Conservation (phyloP, 148 eudicot genomes). For the Vaccinium vitisidaea region DNA sequence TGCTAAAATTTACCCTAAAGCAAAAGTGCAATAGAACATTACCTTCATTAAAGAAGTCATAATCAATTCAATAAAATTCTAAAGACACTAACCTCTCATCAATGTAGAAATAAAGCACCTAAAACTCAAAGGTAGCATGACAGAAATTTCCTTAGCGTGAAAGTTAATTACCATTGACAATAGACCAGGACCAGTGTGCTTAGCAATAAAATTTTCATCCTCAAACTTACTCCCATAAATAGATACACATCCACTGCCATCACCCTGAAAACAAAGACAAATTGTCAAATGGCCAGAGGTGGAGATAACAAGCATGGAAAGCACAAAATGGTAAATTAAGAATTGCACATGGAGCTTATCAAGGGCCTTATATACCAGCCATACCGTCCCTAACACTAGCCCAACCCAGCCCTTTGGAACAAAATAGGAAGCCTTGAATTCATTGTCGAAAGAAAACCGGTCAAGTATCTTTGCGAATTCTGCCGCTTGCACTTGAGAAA, state of each 20-base stretch:
- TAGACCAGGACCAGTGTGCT: slow-evolving; percentile 97
- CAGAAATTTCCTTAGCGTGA: background rate
- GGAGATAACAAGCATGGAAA: background rate
- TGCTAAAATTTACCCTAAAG: background rate
- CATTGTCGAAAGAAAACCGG: background rate
- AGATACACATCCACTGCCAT: slow-evolving; percentile 89
- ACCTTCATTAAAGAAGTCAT: background rate
- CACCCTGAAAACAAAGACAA: slow-evolving; percentile 53
- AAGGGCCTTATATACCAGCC: background rate
- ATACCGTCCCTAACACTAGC: background rate
- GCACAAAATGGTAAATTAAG: background rate
- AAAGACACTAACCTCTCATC: background rate
- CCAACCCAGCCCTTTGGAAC: background rate
- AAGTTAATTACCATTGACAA: slow-evolving; percentile 66
- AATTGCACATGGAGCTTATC: background rate
- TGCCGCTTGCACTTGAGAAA: background rate
- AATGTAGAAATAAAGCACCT: slow-evolving; percentile 14
- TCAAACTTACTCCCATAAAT: slow-evolving; percentile 88
- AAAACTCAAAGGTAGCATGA: slow-evolving; percentile 1
- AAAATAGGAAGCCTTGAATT: background rate
- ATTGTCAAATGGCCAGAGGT: slow-evolving; percentile 19
- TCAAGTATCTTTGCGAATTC: background rate
- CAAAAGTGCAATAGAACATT: background rate
- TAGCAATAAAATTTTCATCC: slow-evolving; percentile 92
- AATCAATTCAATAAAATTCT: background rate